Evolutionary conservation across 345 rosid species (phyloP).

Genomic region (Eutrema heterophyllum): DNA sequence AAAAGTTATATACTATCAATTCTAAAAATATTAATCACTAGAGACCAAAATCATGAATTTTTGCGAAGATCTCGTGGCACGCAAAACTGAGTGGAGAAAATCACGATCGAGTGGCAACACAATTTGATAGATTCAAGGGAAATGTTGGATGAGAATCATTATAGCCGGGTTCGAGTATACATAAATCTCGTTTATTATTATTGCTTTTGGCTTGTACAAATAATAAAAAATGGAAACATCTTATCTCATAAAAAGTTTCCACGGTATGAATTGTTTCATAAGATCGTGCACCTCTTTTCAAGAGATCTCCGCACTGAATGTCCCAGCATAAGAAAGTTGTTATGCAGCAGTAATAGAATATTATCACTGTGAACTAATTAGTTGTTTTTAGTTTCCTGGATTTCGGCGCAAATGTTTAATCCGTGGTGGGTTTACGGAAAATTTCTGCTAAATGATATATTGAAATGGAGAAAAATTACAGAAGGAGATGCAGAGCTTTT

Average conservation of each 20-base stretch:
- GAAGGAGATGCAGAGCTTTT: too few species aligned
- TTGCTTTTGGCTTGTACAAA: not conserved
- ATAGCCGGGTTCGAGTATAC: not conserved
- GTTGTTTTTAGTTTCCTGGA: too few species aligned
- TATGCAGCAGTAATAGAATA: not conserved
- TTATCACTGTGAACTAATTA: too few species aligned
- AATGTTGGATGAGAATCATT: slow-evolving; percentile 24
- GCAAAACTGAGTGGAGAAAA: slow-evolving; percentile 25
- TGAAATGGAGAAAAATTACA: too few species aligned
- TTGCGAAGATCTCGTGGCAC: slow-evolving; percentile 20
- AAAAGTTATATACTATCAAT: not conserved
- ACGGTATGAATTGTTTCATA: slow-evolving; percentile 3
- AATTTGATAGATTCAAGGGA: slow-evolving; percentile 26
- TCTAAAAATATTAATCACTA: not conserved
- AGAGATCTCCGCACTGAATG: slow-evolving; percentile 8
- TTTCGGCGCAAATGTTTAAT: too few species aligned
- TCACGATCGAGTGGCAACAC: slow-evolving; percentile 33
- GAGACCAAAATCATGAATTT: slow-evolving; percentile 27
- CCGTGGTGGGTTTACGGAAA: too few species aligned
- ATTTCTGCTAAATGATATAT: too few species aligned
- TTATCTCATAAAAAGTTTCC: slow-evolving; percentile 6
- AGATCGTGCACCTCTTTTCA: slow-evolving; percentile 4
- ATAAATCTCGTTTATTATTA: not conserved
- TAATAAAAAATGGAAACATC: not conserved
- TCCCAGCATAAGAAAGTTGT: not conserved